phyloP scores from a whole-genome alignment of 768 basidiomycete genomes.

The Collybia nuda region DNA sequence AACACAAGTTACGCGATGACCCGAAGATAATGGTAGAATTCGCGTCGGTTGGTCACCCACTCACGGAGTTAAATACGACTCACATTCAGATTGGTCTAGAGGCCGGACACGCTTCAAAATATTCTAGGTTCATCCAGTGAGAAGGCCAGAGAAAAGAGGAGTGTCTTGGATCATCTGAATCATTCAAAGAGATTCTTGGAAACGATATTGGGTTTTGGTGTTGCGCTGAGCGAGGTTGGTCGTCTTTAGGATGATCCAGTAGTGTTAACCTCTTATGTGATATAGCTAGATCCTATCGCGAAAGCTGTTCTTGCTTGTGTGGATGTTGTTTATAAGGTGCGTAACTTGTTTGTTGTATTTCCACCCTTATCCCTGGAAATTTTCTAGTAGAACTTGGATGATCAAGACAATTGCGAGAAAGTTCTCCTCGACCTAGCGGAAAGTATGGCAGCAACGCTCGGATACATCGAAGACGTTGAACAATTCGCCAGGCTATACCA shows the following conservation, averaged over 20 bases:
- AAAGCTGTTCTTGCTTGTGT: constrained; percentile 21
- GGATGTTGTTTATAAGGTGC: constrained; percentile 16
- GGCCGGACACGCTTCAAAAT: constrained; percentile 3
- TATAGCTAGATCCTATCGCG: constrained; percentile 13
- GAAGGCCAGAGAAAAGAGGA: constrained; percentile 10
- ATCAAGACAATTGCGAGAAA: constrained; percentile 15
- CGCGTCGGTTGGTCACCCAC: constrained; percentile 2
- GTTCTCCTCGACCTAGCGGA: constrained; percentile 13
- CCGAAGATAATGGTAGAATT: constrained; percentile 13
- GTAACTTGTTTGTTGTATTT: neutral
- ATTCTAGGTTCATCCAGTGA: constrained; percentile 6
- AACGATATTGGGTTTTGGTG: constrained; percentile 8
- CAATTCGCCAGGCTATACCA: constrained; percentile 19
- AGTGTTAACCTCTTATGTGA: too few species aligned
- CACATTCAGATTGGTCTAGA: neutral
- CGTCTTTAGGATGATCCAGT: neutral
- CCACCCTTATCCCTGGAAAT: neutral
- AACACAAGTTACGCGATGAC: constrained; percentile 6
- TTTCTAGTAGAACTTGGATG: constrained; percentile 10
- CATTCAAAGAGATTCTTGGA: constrained; percentile 12
- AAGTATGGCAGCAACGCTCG: constrained; percentile 20
- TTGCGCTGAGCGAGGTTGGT: constrained; percentile 16
- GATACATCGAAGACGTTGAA: constrained; percentile 19
- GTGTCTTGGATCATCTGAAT: constrained; percentile 15
- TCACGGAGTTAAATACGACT: neutral